Percentiles rank a stretch among this genome's conserved stretches.
phyloP scores from a whole-genome alignment of 2,329 filamentous ascomycete genomes.

The Trichoderma atrobrunneum region DNA sequence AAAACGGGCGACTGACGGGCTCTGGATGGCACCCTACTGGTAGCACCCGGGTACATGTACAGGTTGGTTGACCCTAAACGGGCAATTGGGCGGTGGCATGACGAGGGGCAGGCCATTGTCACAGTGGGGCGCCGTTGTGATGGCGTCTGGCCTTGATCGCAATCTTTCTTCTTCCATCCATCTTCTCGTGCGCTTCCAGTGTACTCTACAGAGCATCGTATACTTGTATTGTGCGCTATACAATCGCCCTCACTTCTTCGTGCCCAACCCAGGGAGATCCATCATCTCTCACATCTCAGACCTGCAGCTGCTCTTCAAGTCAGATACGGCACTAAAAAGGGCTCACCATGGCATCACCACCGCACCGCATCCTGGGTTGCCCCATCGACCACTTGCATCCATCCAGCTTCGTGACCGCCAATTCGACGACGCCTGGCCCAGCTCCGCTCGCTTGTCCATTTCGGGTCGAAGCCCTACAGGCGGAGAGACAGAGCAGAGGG shows the following conservation, averaged over 20 bases:
- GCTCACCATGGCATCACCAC: neutral
- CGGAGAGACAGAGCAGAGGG: neutral
- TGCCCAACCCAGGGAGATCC: neutral
- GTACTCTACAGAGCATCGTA: neutral
- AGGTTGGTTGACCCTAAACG: neutral
- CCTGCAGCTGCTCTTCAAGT: neutral
- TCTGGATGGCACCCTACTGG: neutral
- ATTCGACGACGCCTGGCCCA: conserved; percentile 8
- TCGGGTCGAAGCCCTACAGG: conserved; percentile 1
- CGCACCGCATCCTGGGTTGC: neutral
- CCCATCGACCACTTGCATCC: conserved; percentile 13
- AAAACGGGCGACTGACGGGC: neutral
- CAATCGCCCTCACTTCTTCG: neutral
- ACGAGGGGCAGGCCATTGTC: neutral
- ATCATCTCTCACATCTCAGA: neutral
- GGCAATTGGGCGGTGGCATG: conserved; percentile 15
- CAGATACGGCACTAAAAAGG: neutral
- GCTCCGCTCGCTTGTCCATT: conserved; percentile 10
- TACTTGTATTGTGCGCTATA: too few relatives aligned
- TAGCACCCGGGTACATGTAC: neutral
- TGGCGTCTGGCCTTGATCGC: neutral
- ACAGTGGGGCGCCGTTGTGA: conserved; percentile 5
- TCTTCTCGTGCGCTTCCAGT: neutral
- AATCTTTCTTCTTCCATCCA: neutral
- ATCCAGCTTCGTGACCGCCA: conserved; percentile 16